Evolutionary conservation across 2,329 filamentous ascomycete species (phyloP).

Genomic region (Fusarium secorum): DNA sequence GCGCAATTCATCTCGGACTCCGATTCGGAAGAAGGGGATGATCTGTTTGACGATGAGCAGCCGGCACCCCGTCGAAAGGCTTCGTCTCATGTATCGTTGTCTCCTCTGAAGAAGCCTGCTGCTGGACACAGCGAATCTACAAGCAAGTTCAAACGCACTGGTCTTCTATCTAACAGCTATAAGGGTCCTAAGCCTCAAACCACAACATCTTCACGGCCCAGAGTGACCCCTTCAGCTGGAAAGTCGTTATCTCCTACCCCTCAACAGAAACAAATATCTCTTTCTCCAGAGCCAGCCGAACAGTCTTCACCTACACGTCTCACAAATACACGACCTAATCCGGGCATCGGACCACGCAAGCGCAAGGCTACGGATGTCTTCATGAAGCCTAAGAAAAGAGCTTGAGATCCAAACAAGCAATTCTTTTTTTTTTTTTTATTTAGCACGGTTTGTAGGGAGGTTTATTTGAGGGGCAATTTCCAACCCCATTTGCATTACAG

Average conservation of each 20-base stretch:
- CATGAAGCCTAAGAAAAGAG: conserved; percentile 55
- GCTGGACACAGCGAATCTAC: background rate
- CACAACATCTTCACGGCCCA: conserved; percentile 17
- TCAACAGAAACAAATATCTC: conserved; percentile 30
- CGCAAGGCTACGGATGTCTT: conserved; percentile 60
- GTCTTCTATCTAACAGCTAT: conserved; percentile 42
- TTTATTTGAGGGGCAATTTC: background rate
- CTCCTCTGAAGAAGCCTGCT: conserved; percentile 34
- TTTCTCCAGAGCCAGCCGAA: conserved; percentile 27
- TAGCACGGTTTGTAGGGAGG: background rate
- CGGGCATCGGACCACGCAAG: conserved; percentile 45
- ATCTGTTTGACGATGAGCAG: conserved; percentile 38
- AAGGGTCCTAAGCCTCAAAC: conserved; percentile 34
- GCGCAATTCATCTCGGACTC: conserved; percentile 54
- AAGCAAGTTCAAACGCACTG: conserved; percentile 26
- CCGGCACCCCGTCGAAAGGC: conserved; percentile 10
- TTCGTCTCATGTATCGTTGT: conserved; percentile 17
- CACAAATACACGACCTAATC: conserved; percentile 6
- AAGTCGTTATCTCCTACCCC: conserved; percentile 19
- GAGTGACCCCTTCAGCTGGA: conserved; percentile 1
- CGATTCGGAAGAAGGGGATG: conserved; percentile 37
- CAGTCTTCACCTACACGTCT: conserved; percentile 33
- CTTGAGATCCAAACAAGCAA: background rate
- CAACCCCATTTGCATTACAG: background rate
- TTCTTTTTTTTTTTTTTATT: background rate